Conservation (phyloP, 345 rosid genomes). For the Kandelia obovata region DNA sequence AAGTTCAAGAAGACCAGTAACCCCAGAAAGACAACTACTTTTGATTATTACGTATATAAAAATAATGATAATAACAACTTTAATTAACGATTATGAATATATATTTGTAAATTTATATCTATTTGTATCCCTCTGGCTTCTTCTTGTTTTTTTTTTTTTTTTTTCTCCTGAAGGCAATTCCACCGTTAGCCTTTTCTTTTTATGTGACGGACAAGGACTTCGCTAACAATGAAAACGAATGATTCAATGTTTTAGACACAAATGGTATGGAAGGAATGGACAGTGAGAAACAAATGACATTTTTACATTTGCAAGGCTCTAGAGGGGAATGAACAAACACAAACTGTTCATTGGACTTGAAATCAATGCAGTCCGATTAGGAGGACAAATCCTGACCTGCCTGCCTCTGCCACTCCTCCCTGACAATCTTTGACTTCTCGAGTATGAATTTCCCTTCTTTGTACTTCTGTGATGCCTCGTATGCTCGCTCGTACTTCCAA, state of each 20-base stretch:
- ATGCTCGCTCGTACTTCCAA: conserved; percentile 29
- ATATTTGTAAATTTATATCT: too few species aligned
- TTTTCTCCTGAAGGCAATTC: too few species aligned
- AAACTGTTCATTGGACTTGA: not conserved
- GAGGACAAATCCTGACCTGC: not conserved
- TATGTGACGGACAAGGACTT: not conserved
- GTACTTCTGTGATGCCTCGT: conserved; percentile 26
- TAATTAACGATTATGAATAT: too few species aligned
- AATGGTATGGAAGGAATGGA: conserved; percentile 17
- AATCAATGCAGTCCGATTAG: not conserved
- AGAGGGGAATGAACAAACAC: not conserved
- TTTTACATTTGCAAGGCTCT: not conserved
- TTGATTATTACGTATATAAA: too few species aligned
- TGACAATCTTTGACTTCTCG: conserved; percentile 24
- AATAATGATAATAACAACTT: too few species aligned
- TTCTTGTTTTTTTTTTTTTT: too few species aligned
- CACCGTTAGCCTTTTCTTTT: too few species aligned
- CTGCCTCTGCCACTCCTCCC: conserved; percentile 20
- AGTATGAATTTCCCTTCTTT: conserved; percentile 28
- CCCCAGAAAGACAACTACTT: too few species aligned
- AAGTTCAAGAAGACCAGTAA: too few species aligned
- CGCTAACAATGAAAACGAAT: conserved; percentile 14
- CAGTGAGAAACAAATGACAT: conserved; percentile 11
- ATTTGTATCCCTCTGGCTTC: too few species aligned
- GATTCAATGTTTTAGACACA: conserved; percentile 11